Base-by-base conservation (phyloP, 345 rosid genomes). In the Boechera retrofracta region DNA sequence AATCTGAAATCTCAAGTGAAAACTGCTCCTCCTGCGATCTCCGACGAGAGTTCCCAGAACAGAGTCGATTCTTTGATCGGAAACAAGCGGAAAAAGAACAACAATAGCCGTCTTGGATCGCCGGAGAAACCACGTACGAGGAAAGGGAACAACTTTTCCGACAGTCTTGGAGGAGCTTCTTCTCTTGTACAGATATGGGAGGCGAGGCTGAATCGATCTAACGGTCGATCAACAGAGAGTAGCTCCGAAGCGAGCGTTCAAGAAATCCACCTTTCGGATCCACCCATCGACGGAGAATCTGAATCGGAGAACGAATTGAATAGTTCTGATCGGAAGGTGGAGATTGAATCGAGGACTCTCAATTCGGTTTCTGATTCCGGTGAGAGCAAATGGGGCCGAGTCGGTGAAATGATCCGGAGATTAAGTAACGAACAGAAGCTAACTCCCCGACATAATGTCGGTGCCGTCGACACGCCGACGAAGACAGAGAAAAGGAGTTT, bases 111-210 rank as follows among this genome's bases (percentile, higher is more conserved):
- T 58, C 42, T 51, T 42, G 69, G 64, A 54, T 67, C 73, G 49
- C 73, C 73, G 56, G 77, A 78, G 73, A 78, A 66, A 49, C 63
- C 26, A 52, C 45, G 60, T 21, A 0, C 5, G 1, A 62, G 69
- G 7, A 71, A 70, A 71, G 67, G 24, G 6, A 55, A 12, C 53
- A 42, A 11, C 24, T 52, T 52, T 73, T 52, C 69, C 31, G 62
- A 44, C 33, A 53, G 44, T 39, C 72, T 48, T 2, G 91, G 39
- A 69, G 75, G 90, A 10, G 97, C 98, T 48, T 91, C 96, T 33
- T 94, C 97, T 10, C 96, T 94, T n/a, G 98, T 94, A 35, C 97
- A 89, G 82, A 90, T 91, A 63, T 94, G 98, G 96, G 97, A 94
- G 80, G 93, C 94, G 9, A 86, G 91, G 86, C 80, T 88, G 10